These are phyloP conservation scores for Pseudogymnoascus sp. DNA, from an alignment of 2,329 filamentous ascomycete species.

Conservation along the genomic window DNA sequence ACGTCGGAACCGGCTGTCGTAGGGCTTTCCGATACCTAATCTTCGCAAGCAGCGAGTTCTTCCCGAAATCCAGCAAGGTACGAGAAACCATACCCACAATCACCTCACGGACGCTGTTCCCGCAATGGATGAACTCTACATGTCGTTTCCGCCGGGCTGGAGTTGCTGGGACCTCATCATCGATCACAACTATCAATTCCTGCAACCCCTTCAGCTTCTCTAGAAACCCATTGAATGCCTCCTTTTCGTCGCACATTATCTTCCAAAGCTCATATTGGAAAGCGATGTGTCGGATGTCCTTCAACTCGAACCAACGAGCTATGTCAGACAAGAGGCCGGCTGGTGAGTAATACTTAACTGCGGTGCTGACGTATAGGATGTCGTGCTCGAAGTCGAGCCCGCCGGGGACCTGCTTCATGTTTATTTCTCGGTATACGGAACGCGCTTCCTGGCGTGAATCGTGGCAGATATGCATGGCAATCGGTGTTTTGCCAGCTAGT, in stretches of 20 bases:
- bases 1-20: not conserved
- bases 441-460: not conserved
- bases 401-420: not conserved
- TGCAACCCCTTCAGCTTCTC: not conserved
- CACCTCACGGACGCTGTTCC: not conserved
- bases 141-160: not conserved
- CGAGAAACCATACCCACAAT: not conserved
- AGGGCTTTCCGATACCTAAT: not conserved
- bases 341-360: not conserved
- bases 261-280: conserved; percentile 2
- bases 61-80: not conserved
- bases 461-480: not conserved
- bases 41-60: not conserved
- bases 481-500: not conserved
- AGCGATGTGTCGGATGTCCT: not conserved
- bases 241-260: not conserved
- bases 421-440: not conserved
- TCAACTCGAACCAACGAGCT: not conserved
- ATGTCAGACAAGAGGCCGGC: not conserved
- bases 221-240: not conserved
- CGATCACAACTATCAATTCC: not conserved
- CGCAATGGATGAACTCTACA: not conserved
- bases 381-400: not conserved
- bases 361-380: not conserved
- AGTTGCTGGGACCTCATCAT: not conserved